A percentile compares a stretch with the other conserved stretches of the same genome.
Evolutionary conservation across 306 rosid species (phyloP).

Genomic region (Begonia peltatifolia): DNA sequence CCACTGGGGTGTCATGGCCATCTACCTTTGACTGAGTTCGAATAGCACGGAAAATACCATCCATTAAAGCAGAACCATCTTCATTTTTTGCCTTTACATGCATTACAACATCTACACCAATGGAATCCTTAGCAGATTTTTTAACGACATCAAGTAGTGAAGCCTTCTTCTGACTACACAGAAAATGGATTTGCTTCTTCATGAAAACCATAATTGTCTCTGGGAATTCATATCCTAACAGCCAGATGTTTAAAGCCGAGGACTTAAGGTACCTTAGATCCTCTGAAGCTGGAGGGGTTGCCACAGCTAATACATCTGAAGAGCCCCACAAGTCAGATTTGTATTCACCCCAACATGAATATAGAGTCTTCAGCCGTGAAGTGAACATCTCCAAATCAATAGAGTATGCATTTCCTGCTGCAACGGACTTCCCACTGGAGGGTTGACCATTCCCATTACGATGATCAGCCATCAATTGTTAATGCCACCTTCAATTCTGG

Average conservation of each 20-base stretch:
- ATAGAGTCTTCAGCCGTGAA: conserved; percentile 40
- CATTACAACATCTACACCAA: conserved; percentile 62
- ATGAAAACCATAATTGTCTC: conserved; percentile 83
- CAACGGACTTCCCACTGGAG: conserved; percentile 41
- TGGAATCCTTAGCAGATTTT: conserved; percentile 51
- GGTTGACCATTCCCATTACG: conserved; percentile 58
- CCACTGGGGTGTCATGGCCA: conserved; percentile 32
- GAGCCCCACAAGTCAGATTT: conserved; percentile 60
- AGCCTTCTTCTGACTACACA: conserved; percentile 82
- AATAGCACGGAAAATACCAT: conserved; percentile 47
- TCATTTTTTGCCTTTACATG: conserved; percentile 70
- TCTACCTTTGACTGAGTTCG: conserved; percentile 47
- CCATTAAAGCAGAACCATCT: conserved; percentile 67
- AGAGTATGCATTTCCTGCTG: conserved; percentile 35
- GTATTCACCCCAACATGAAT: conserved; percentile 57
- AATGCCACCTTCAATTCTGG: conserved; percentile 9
- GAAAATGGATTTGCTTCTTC: conserved; percentile 64
- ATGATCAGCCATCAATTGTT: conserved; percentile 55
- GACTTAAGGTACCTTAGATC: conserved; percentile 87
- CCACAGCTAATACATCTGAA: conserved; percentile 51
- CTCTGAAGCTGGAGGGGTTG: conserved; percentile 77
- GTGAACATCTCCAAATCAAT: conserved; percentile 54
- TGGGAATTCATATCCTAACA: conserved; percentile 86
- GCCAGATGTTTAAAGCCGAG: conserved; percentile 70
- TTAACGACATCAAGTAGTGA: conserved; percentile 62